Evolutionary conservation across 208 protist genomes (phyloP), one percentile per base, ranked within the genome.

Genomic region (Dictyostelium gargantuum): DNA sequence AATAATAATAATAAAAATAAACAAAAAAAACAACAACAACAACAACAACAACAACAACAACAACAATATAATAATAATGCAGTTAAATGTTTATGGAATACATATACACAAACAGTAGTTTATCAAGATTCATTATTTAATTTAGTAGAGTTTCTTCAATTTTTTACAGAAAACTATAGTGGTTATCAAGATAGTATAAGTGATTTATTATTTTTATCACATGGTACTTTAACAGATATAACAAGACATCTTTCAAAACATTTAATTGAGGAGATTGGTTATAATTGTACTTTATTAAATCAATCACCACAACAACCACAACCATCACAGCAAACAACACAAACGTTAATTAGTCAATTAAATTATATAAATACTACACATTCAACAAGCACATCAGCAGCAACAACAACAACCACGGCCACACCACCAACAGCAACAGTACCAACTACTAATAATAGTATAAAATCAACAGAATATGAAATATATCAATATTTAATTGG

Each of bases 51-150:
- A 32, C 21, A 26, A 75, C 23, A 32, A 79, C 46, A 52, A 80
- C 46, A 80, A 58, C 9, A 19, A n/a, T 42, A 66, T 42, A 81
- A 81, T 66, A 66, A 23, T 32, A 61, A 81, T 46, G 56, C 32
- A 48, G n/a, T 54, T 46, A 61, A 42, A 66, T 42, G 35, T 42
- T 74, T 79, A n/a, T 89, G 82, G 82, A 61, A 79, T 21, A 52
- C 42, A 0, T 89, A 79, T 79, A 32, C 44, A 23, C 82, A 89
- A 46, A 79, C 48, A 10, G 82, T 89, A 1, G 50, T 89, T 19
- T 73, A 89, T 52, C 82, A 89, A 40, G 82, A 89, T 63, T 74
- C 82, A 70, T 42, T 89, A 35, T 54, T 79, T 23, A 46, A 73
- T 42, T 42, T 89, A 2, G 52, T 89, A 2, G 82, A 89, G 15